A percentile compares a stretch with the other conserved stretches of the same genome.
Evolutionary conservation across 352 stramenopile species (phyloP).

Genomic region (Elongisporangium anandrum): DNA sequence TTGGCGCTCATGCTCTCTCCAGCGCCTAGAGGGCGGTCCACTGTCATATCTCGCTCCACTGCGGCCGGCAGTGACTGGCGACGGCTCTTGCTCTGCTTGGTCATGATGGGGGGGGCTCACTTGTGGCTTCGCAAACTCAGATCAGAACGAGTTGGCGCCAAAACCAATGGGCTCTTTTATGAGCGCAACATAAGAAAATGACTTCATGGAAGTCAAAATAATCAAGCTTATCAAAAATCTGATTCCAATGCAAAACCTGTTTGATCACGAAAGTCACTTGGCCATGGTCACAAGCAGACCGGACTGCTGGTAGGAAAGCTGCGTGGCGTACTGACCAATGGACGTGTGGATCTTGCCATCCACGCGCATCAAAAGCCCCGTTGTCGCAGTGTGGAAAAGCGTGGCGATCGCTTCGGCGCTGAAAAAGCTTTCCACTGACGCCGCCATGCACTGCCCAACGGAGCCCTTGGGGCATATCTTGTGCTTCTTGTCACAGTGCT

Average conservation of each 20-base stretch:
- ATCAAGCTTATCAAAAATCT: constrained; percentile 2
- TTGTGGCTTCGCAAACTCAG: background rate
- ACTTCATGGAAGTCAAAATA: constrained; percentile 1
- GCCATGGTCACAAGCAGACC: constrained; percentile 65
- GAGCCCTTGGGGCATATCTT: constrained; percentile 54
- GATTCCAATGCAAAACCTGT: background rate
- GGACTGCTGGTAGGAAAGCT: constrained; percentile 71
- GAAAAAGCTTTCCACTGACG: constrained; percentile 61
- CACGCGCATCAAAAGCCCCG: constrained; percentile 72
- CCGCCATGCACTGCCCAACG: constrained; percentile 59
- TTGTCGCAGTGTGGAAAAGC: constrained; percentile 65
- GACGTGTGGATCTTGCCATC: constrained; percentile 71
- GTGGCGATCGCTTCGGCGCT: constrained; percentile 71
- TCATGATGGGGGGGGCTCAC: background rate
- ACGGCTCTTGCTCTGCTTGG: background rate
- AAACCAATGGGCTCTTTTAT: background rate
- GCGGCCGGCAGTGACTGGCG: background rate
- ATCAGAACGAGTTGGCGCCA: background rate
- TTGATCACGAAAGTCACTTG: constrained; percentile 25
- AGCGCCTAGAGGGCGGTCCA: background rate
- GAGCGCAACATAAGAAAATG: background rate
- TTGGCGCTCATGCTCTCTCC: constrained; percentile 1
- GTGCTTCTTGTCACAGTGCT: constrained; percentile 42
- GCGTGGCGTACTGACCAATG: constrained; percentile 62
- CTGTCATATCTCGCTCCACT: background rate